A percentile compares a stretch with the other conserved stretches of the same genome.
Evolutionary conservation across 345 rosid genomes (phyloP).

Genomic region (Populus deltoides): DNA sequence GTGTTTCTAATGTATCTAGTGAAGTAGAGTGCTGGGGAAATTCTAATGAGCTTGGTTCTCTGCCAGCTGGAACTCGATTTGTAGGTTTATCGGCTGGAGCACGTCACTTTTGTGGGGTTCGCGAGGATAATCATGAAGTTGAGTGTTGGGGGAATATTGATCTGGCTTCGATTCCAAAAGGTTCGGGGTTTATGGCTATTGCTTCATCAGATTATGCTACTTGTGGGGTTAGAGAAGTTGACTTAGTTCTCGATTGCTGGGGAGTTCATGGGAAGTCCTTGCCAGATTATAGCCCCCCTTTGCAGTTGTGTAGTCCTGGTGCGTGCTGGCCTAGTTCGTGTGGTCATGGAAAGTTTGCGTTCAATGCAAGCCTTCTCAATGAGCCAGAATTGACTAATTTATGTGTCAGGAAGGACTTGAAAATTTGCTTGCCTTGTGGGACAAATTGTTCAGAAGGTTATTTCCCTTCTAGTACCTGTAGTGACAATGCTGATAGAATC

Average conservation of each 20-base stretch:
- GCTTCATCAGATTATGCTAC: conserved; percentile 81
- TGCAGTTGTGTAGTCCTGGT: conserved; percentile 89
- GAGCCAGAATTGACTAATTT: conserved; percentile 75
- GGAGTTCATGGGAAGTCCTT: conserved; percentile 39
- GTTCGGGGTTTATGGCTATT: conserved; percentile 69
- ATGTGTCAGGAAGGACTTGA: conserved; percentile 61
- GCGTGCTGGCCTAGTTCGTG: conserved; percentile 59
- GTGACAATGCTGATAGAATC: conserved; percentile 57
- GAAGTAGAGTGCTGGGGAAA: conserved; percentile 70
- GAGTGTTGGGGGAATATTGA: conserved; percentile 83
- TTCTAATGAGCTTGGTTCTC: conserved; percentile 27
- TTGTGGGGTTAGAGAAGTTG: conserved; percentile 79
- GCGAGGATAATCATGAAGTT: conserved; percentile 73
- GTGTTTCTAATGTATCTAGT: conserved; percentile 44
- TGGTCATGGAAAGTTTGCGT: conserved; percentile 50
- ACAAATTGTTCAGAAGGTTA: conserved; percentile 68
- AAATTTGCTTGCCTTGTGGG: conserved; percentile 72
- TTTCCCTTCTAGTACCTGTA: conserved; percentile 77
- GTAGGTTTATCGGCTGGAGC: conserved; percentile 69
- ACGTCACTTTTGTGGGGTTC: conserved; percentile 71
- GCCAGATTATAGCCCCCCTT: conserved; percentile 67
- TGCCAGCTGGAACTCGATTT: conserved; percentile 38
- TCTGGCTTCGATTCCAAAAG: conserved; percentile 54
- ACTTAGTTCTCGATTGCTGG: conserved; percentile 89
- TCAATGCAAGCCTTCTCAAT: conserved; percentile 77